Evolutionary conservation across 106 monocot genomes (phyloP), one percentile per base, ranked within the genome.

Genomic region (Posidonia australis): DNA sequence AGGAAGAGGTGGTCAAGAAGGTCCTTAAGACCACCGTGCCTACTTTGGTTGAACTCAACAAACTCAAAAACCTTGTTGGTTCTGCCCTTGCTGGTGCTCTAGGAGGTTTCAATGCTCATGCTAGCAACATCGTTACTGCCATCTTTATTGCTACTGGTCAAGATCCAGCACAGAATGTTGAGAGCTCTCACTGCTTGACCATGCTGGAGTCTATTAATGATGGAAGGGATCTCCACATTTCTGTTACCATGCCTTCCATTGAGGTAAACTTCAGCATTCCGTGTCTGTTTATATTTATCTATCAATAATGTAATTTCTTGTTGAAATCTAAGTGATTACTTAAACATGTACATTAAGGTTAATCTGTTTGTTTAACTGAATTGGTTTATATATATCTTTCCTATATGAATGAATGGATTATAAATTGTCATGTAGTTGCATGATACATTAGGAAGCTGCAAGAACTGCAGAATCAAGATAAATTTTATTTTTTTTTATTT

Each of bases 121-220:
- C 92, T 10, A 82, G 87, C 64, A 92, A 92, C 71, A 87, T 92
- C 43, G 92, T 92, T 13, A 67, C 84, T 52, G 92, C 92, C 11
- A 55, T 92, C 10, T 92, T 80, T 70, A 87, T 92, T 54, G 92
- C 92, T 41, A 92, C 92, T 4, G 92, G 92, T 1, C 92, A 92
- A 67, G 92, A 92, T 69, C 92, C 92, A 25, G 92, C 92, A 11
- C 92, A 92, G 70, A 92, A 92, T 72, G 79, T 92, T 51, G 92
- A 87, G 82, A 92, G 92, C 62, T 92, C 92, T 29, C 84, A 92
- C 58, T 87, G 92, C 73, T 82, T 87, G 61, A 92, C 92, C 31
- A 84, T 92, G 92, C 72, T 92, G 80, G 92, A 92, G 54, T 77
- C 86, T 58, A 79, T 72, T 21, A 92, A 87, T 71, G 86, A 71